phyloP scores from a whole-genome alignment of 2,329 filamentous ascomycete species.

The Cytospora schulzeri region DNA sequence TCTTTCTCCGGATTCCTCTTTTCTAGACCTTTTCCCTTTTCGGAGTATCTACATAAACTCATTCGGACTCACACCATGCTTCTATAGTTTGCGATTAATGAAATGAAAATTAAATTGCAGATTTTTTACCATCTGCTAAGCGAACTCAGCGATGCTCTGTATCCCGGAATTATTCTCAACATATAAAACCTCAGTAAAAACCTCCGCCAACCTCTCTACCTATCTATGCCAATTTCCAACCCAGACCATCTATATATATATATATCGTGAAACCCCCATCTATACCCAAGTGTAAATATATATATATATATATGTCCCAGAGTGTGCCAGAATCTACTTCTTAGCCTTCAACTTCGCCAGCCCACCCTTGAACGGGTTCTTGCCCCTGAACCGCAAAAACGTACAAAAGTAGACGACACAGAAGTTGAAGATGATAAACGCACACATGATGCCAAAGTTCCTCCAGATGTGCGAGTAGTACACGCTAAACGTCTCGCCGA shows the following conservation, averaged over 20 bases:
- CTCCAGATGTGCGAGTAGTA: conserved; percentile 64
- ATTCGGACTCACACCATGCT: too few species aligned
- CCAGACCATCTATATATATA: background rate
- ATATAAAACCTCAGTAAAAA: too few species aligned
- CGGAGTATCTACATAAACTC: too few species aligned
- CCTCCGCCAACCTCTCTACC: too few species aligned
- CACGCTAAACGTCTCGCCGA: conserved; percentile 50
- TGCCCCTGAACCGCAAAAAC: conserved; percentile 5
- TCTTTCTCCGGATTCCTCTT: too few species aligned
- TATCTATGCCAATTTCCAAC: too few species aligned
- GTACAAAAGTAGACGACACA: conserved; percentile 59
- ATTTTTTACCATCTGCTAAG: too few species aligned
- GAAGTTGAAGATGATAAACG: conserved; percentile 61
- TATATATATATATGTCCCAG: background rate
- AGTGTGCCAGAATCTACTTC: background rate
- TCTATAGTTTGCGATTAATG: too few species aligned
- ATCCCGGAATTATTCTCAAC: too few species aligned
- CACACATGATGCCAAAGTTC: conserved; percentile 65
- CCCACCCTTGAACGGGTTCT: conserved; percentile 9
- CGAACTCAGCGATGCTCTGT: too few species aligned
- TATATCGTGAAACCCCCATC: background rate
- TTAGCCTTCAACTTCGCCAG: conserved; percentile 8
- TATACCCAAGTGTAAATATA: background rate
- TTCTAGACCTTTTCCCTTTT: too few species aligned
- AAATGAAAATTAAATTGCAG: too few species aligned